phyloP scores from a whole-genome alignment of 805 yeast genomes.

The Isabelozyma gotoi region DNA sequence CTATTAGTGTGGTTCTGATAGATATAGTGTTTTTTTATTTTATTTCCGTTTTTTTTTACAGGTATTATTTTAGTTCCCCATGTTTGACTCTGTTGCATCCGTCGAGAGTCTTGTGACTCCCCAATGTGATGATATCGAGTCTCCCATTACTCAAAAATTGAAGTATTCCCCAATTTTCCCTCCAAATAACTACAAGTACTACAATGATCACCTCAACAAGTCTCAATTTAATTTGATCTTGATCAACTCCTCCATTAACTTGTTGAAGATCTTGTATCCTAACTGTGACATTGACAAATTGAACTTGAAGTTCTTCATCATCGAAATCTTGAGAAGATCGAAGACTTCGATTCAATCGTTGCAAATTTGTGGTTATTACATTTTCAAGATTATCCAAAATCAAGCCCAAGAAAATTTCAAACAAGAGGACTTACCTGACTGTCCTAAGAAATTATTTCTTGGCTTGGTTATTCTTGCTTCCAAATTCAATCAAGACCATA shows the following conservation, averaged over 20 bases:
- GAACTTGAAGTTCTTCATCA: constrained; percentile 44
- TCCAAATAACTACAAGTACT: constrained; percentile 42
- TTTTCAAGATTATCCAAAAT: constrained; percentile 44
- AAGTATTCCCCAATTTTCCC: constrained; percentile 2
- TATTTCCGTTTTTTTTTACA: too few relatives aligned
- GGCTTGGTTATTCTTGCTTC: constrained; percentile 69
- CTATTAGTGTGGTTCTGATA: background rate
- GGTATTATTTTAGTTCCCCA: background rate
- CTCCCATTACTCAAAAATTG: background rate
- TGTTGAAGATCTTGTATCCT: constrained; percentile 33
- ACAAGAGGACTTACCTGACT: constrained; percentile 20
- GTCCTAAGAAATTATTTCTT: constrained; percentile 68
- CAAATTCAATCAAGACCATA: constrained; percentile 72
- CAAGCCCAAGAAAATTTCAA: constrained; percentile 7
- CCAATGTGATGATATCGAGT: background rate
- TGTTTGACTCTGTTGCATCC: background rate
- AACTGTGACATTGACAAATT: constrained; percentile 10
- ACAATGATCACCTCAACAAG: constrained; percentile 38
- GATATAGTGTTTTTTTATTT: background rate
- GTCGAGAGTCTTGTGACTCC: too few relatives aligned
- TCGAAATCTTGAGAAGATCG: constrained; percentile 32
- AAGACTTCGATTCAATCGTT: constrained; percentile 57
- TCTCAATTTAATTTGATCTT: constrained; percentile 39
- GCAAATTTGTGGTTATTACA: constrained; percentile 65
- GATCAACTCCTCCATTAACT: constrained; percentile 34